Conservation (phyloP, 1,284 basidiomycete genomes). For the Tranzscheliella williamsii region DNA sequence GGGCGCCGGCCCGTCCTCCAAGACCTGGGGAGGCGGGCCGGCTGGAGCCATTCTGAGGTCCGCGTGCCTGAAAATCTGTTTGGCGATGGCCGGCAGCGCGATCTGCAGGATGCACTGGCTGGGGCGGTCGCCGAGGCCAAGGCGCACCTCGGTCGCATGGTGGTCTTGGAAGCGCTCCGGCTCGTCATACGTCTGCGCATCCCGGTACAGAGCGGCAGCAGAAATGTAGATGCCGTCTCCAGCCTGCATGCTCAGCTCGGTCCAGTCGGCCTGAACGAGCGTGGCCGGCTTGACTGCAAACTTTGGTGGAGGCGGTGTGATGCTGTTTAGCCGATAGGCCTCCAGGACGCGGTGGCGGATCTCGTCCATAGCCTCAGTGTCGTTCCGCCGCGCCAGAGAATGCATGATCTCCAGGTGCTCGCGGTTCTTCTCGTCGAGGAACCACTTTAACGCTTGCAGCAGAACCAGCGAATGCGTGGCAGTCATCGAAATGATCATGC, state of each 20-base stretch:
- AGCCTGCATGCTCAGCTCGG: slow-evolving; percentile 14
- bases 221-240: slow-evolving; percentile 37
- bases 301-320: slow-evolving; percentile 24
- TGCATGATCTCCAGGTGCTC: slow-evolving; percentile 21
- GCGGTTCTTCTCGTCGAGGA: slow-evolving; percentile 20
- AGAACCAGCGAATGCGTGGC: slow-evolving; percentile 31
- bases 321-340: slow-evolving; percentile 30
- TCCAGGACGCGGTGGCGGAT: slow-evolving; percentile 31
- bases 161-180: slow-evolving; percentile 12
- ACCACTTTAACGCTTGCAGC: slow-evolving; percentile 35
- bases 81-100: slow-evolving; percentile 31
- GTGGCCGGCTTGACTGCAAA: slow-evolving; percentile 19
- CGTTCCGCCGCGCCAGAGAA: slow-evolving; percentile 15
- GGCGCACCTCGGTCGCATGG: slow-evolving; percentile 14
- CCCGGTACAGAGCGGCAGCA: slow-evolving; percentile 27
- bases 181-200: slow-evolving; percentile 21
- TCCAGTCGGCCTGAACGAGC: slow-evolving; percentile 15
- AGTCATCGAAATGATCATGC: slow-evolving; percentile 38
- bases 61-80: slow-evolving; percentile 30
- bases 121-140: slow-evolving; percentile 33
- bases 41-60: slow-evolving; percentile 26
- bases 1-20: slow-evolving; percentile 14
- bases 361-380: slow-evolving; percentile 19
- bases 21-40: slow-evolving; percentile 24
- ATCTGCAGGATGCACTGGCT: slow-evolving; percentile 30